These are phyloP conservation scores for Alternaria atra DNA, from an alignment of 2,329 filamentous ascomycete genomes.

Conservation along the genomic window DNA sequence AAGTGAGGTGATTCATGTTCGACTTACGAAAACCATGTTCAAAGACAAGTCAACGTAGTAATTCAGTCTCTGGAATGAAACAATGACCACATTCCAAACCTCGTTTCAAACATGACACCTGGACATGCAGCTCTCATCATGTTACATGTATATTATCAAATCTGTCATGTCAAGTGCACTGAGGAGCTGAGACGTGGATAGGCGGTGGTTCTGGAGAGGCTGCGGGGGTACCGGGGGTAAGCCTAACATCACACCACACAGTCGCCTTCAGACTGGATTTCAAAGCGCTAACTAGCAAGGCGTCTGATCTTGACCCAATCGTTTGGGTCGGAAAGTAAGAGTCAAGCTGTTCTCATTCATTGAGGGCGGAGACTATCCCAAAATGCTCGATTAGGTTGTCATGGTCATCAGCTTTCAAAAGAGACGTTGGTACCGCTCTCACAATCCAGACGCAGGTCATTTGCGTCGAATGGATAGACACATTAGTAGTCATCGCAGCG, in stretches of 20 bases:
- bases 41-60: background rate
- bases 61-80: background rate
- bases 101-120: background rate
- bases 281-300: slow-evolving; percentile 5
- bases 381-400: background rate
- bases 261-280: slow-evolving; percentile 3
- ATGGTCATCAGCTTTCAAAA: background rate
- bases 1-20: background rate
- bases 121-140: background rate
- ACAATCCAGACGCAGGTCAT: background rate
- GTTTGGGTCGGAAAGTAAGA: background rate
- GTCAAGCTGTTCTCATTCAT: background rate
- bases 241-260: slow-evolving; percentile 1
- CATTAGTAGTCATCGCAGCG: background rate
- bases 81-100: background rate
- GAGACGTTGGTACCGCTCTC: background rate
- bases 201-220: background rate
- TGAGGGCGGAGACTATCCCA: slow-evolving; percentile 3
- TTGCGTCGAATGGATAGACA: background rate
- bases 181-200: background rate
- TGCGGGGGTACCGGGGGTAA: slow-evolving; percentile 22
- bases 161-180: background rate
- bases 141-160: background rate
- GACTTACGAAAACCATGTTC: background rate
- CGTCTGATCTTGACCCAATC: background rate